phyloP scores from a whole-genome alignment of 2,329 filamentous ascomycete species.

The Calonectria pteridis region DNA sequence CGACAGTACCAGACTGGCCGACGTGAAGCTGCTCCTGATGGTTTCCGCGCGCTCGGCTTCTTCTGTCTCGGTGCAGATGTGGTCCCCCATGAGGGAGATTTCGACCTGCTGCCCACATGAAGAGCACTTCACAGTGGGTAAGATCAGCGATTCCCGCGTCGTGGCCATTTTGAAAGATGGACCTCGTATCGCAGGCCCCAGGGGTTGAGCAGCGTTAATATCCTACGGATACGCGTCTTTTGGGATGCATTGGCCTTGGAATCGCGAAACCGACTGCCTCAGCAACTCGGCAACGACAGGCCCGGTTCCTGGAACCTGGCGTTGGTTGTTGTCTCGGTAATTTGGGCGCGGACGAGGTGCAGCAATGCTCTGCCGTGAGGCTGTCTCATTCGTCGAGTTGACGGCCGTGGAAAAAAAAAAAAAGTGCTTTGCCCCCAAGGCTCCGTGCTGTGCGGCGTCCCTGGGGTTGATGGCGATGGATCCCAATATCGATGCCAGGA shows the following conservation, averaged over 20 bases:
- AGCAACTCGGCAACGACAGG: not conserved
- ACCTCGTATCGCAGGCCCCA: not conserved
- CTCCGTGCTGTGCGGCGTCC: slow-evolving; percentile 43
- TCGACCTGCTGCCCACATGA: slow-evolving; percentile 82
- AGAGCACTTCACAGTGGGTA: slow-evolving; percentile 91
- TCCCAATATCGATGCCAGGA: not conserved
- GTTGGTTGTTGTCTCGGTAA: slow-evolving; percentile 7
- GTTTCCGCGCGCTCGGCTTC: slow-evolving; percentile 61
- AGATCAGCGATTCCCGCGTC: slow-evolving; percentile 74
- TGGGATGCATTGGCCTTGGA: slow-evolving; percentile 27
- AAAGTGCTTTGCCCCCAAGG: slow-evolving; percentile 42
- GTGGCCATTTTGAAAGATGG: slow-evolving; percentile 57
- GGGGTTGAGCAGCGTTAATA: slow-evolving; percentile 16
- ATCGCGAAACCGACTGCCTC: slow-evolving; percentile 14
- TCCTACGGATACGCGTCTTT: slow-evolving; percentile 14
- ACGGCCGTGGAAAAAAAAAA: slow-evolving; percentile 19
- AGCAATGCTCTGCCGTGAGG: slow-evolving; percentile 17
- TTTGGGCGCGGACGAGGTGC: slow-evolving; percentile 9
- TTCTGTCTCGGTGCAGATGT: slow-evolving; percentile 72
- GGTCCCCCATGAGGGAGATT: slow-evolving; percentile 88
- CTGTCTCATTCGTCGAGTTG: slow-evolving; percentile 26
- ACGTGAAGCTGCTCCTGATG: slow-evolving; percentile 7
- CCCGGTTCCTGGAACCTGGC: not conserved
- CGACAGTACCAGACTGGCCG: slow-evolving; percentile 14
- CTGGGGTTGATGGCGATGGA: slow-evolving; percentile 35